Base-by-base conservation (phyloP, 2,329 filamentous ascomycete species). In the Geosmithia putterillii region DNA sequence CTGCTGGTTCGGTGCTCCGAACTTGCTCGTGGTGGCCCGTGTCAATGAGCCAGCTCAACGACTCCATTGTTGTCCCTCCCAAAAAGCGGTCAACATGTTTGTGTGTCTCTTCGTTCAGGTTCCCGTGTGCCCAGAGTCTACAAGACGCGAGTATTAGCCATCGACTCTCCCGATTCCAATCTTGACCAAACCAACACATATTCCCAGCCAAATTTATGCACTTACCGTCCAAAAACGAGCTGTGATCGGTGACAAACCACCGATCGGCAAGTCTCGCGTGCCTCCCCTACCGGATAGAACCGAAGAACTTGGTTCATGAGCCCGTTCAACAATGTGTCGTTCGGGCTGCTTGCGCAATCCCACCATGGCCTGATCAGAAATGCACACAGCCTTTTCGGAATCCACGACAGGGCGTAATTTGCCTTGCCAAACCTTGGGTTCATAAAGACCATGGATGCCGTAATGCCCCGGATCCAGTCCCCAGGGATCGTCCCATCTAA, bases 61-160 rank as follows among this genome's bases (percentile, higher is more conserved):
- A 59, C 1, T 64, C 67, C 73, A 80, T 80, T 55, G 73, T 76
- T 43, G 77, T 70, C 43, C 79, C 79, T 50, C 73, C 73, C 45
- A 83, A 74, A 58, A 81, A 76, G 25, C 70, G 67, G 54, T 76
- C 69, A 40, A 81, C 70, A 52, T 79, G 71, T 1, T 69, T 61
- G 57, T 83, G 79, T 2, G 79, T 83, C 3, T 71, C 75, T 59
- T 75, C 74, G 59, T 81, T 82, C 23, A 83, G 67, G 55, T 83
- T 82, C 3, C 51, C 55, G 57, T 83, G 79, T 52, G 71, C 77
- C 78, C 78, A 84, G 58, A 44, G 43, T 68, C 43, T 44, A 23
- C 5, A 25, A 18, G 25, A 32, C 15, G 14, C 12, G 8, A 10
- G 8, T 6, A 20, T 42, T 38, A 42, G 41, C 32, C 9, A 28